These are phyloP conservation scores for Cyclotella cryptica DNA, from an alignment of 108 stramenopile genomes.

Conservation along the genomic window DNA sequence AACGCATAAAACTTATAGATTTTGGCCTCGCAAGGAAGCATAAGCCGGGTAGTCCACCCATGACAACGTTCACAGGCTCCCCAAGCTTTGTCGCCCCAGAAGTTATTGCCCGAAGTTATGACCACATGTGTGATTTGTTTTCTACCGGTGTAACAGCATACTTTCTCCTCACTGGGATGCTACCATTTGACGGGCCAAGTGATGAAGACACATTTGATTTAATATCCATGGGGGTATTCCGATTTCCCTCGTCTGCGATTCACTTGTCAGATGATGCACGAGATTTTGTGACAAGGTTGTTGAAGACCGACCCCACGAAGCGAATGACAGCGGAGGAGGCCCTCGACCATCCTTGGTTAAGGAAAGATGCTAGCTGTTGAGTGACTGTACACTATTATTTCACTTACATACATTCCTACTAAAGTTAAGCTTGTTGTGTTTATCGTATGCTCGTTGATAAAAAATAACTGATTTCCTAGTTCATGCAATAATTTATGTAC, in stretches of 20 bases:
- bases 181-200: slow-evolving; percentile 42
- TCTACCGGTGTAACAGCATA: slow-evolving; percentile 48
- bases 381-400: slow-evolving; percentile 1
- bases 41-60: slow-evolving; percentile 36
- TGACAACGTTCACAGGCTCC: slow-evolving; percentile 50
- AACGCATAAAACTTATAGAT: slow-evolving; percentile 48
- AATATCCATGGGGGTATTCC: slow-evolving; percentile 32
- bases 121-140: slow-evolving; percentile 47
- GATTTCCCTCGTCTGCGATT: slow-evolving; percentile 41
- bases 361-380: slow-evolving; percentile 42
- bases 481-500: too few species aligned
- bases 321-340: slow-evolving; percentile 83
- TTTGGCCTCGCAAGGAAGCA: slow-evolving; percentile 49
- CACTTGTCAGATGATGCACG: slow-evolving; percentile 82
- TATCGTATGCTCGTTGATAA: too few species aligned
- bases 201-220: slow-evolving; percentile 49
- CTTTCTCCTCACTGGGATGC: slow-evolving; percentile 50
- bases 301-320: slow-evolving; percentile 74
- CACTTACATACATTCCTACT: neutral
- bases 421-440: too few species aligned
- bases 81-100: slow-evolving; percentile 51
- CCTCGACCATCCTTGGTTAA: slow-evolving; percentile 84
- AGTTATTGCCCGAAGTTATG: slow-evolving; percentile 47
- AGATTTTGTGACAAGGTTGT: slow-evolving; percentile 78
- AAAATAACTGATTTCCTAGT: too few species aligned